Evolutionary conservation across 495 filamentous ascomycete species (phyloP).

Genomic region (Glutinoglossum americanum): DNA sequence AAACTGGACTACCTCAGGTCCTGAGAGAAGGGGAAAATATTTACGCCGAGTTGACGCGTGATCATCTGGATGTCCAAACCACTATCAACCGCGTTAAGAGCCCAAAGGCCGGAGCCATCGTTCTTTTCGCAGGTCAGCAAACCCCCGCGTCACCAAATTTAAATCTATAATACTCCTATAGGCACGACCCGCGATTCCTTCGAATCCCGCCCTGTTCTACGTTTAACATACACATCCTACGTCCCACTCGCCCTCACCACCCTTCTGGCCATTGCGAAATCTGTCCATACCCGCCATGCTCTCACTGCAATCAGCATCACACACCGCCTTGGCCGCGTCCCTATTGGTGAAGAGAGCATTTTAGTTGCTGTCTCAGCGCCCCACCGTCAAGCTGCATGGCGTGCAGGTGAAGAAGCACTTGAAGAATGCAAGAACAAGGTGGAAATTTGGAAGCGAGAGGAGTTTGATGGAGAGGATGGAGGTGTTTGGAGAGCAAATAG

Average conservation of each 20-base stretch:
- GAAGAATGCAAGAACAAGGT: constrained; percentile 67
- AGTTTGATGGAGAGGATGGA: constrained; percentile 28
- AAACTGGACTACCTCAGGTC: not conserved
- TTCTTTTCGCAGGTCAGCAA: constrained; percentile 57
- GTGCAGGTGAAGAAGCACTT: constrained; percentile 70
- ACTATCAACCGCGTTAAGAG: constrained; percentile 49
- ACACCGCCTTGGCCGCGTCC: constrained; percentile 72
- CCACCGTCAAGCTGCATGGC: constrained; percentile 79
- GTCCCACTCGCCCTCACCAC: constrained; percentile 52
- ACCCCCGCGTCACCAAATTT: not conserved
- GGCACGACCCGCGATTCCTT: constrained; percentile 85
- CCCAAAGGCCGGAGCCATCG: constrained; percentile 67
- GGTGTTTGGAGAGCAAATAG: not conserved
- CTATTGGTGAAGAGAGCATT: constrained; percentile 79
- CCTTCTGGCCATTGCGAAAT: constrained; percentile 42
- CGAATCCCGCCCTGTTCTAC: constrained; percentile 44
- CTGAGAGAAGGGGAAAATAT: constrained; percentile 12
- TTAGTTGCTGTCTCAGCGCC: constrained; percentile 68
- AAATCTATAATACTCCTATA: constrained; percentile 3
- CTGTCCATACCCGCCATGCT: constrained; percentile 32
- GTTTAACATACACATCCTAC: constrained; percentile 73
- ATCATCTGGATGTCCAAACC: constrained; percentile 32
- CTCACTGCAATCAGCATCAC: constrained; percentile 54
- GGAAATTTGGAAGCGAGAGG: constrained; percentile 93
- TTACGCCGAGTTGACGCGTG: constrained; percentile 37